These are phyloP conservation scores for Fagopyrum esculentum DNA, from an alignment of 148 eudicot species.

Conservation along the genomic window DNA sequence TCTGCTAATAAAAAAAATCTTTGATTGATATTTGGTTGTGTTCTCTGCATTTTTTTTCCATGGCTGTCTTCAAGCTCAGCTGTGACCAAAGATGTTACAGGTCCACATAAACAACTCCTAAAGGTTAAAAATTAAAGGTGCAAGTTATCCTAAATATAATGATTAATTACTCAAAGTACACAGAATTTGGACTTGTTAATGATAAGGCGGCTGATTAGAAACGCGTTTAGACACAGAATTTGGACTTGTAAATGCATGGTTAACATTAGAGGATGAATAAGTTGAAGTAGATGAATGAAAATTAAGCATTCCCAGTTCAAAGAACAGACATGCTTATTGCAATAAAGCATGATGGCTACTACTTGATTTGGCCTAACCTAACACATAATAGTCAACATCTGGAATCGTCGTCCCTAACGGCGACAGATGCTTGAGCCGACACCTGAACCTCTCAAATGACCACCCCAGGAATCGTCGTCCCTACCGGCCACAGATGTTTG, in stretches of 20 bases:
- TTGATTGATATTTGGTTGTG: neutral
- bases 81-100: neutral
- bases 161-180: no score
- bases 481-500: neutral
- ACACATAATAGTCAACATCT: neutral
- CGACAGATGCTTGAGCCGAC: neutral
- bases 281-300: neutral
- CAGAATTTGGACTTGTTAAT: no score
- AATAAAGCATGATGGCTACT: neutral
- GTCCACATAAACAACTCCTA: no score
- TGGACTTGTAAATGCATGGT: no score
- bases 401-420: neutral
- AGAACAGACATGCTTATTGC: neutral
- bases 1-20: constrained; percentile 1
- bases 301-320: neutral
- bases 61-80: constrained; percentile 9
- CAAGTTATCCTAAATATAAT: no score
- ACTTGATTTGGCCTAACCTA: neutral
- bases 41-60: constrained; percentile 2
- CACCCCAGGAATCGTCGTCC: neutral
- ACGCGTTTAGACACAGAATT: no score
- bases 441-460: neutral
- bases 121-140: no score
- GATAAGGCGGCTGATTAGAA: no score
- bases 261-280: neutral